Base-by-base conservation (phyloP, 441 rosid genomes). In the Erodium moschatum region DNA sequence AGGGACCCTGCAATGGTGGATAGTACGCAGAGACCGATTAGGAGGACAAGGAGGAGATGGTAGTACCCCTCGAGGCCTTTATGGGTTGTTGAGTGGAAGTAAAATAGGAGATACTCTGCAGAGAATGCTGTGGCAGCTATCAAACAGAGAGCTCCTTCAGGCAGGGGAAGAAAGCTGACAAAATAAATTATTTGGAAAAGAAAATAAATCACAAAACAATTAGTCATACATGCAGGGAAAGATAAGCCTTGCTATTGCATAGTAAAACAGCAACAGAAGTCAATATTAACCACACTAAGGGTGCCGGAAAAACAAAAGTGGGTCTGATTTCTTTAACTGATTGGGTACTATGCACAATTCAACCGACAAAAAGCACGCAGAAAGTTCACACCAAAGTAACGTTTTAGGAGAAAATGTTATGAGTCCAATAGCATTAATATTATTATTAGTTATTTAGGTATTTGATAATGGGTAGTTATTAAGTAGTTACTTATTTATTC, bases 51-150 rank as follows among this genome's bases (percentile, higher is more conserved):
- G 61, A 91, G 87, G 76, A 93, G 92, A 79, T 93, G 98, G 72
- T 93, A 93, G 77, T 89, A 84, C 16, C 98, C 98, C 77, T 93
- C 98, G 0, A 93, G 96, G 72, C 98, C 97, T 80, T 87, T 89
- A 76, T 93, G 98, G 24, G 84, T 83, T 65, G 98, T 93, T 38
- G 98, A 93, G 85, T 93, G 97, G 69, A 90, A 93, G 85, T 87
- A 89, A 80, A 91, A 93, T 66, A 91, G 86, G 7, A 93, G 84
- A 69, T 86, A 82, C 78, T 93, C 96, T 6, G 96, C 91, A 48
- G 84, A 78, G 78, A 93, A 93, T 68, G 97, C 97, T 56, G 87
- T 75, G 6, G 93, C 87, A 20, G 91, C 93, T 0, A 91, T 78
- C 74, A 93, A 77, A 69, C 93, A 83, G 12, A 89, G 88, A 52